Evolutionary conservation across 2,329 filamentous ascomycete genomes (phyloP), one percentile per base, ranked within the genome.

Genomic region (Rhytidhysteron rufulum): DNA sequence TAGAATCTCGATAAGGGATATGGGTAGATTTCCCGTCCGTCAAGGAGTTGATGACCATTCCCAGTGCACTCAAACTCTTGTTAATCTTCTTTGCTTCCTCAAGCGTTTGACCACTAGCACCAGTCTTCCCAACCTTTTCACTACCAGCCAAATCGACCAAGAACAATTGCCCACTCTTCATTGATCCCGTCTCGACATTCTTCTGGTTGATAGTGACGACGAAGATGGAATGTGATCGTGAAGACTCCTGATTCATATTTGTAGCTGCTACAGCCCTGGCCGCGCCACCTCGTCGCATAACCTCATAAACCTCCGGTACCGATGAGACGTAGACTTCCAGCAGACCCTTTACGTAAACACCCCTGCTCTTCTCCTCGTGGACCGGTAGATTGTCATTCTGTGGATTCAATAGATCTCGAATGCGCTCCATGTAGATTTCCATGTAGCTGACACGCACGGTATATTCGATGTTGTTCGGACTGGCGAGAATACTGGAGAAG

Each of bases 21-120:
- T 97, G 90, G 33, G 86, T 89, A 31, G 90, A 95, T 86, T 95
- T 96, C 62, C 90, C 91, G 65, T 97, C 93, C 3, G 93, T 96
- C 56, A 98, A 73, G 39, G 90, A 82, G 69, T 97, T 97, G 77
- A 98, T 98, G 71, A 97, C 93, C 90, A 96, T 97, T 58, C 93
- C 93, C 45, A 98, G 78, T 40, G 93, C 90, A 71, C 90, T 96
- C 73, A 98, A 79, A 77, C 89, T 96, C 78, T 97, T 97, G 79
- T 98, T 98, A 78, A 98, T 98, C 78, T 98, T 98, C 77, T 97
- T 97, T 45, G 93, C 93, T 67, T 98, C 93, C 67, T 97, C 93
- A 31, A 98, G 76, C 4, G 91, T 97, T 69, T 97, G 93, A 42
- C 93, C 93, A 64, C 88, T 96, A 47, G 93, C 93, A 54, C 93